Percentiles rank a stretch among this genome's conserved stretches.
Evolutionary conservation across 2,329 filamentous ascomycete genomes (phyloP).

Genomic region (Bretziella fagacearum): DNA sequence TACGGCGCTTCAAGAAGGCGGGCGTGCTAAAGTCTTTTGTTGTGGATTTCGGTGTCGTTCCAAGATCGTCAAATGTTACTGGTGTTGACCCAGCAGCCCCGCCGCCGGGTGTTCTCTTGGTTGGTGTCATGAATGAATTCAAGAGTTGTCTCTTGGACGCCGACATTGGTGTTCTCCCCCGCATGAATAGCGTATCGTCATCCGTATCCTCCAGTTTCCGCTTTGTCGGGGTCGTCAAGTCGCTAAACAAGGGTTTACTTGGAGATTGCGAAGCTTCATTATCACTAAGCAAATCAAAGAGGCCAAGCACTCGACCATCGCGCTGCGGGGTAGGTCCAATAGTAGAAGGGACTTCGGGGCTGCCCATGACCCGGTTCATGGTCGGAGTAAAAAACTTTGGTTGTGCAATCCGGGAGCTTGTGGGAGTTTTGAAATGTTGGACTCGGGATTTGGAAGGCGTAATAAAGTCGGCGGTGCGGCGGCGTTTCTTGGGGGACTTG

Average conservation of each 20-base stretch:
- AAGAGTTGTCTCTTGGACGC: slow-evolving; percentile 43
- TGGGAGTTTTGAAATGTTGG: slow-evolving; percentile 20
- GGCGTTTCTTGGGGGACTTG: slow-evolving; percentile 27
- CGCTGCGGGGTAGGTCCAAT: slow-evolving; percentile 68
- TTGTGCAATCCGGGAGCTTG: slow-evolving; percentile 19
- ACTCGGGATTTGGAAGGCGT: slow-evolving; percentile 29
- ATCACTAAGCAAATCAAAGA: slow-evolving; percentile 54
- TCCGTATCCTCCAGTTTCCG: slow-evolving; percentile 18
- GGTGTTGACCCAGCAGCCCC: slow-evolving; percentile 14
- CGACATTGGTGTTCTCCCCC: slow-evolving; percentile 35
- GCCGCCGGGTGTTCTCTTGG: slow-evolving; percentile 32
- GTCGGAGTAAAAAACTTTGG: slow-evolving; percentile 34
- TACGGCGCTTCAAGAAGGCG: slow-evolving; percentile 39
- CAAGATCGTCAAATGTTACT: slow-evolving; percentile 18
- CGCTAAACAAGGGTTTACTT: slow-evolving; percentile 6
- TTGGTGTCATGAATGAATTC: slow-evolving; percentile 49
- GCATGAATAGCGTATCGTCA: slow-evolving; percentile 19
- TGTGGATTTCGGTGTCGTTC: slow-evolving; percentile 30
- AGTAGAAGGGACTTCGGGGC: slow-evolving; percentile 38
- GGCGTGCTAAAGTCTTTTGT: slow-evolving; percentile 50
- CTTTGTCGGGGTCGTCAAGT: slow-evolving; percentile 30
- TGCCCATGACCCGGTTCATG: slow-evolving; percentile 31
- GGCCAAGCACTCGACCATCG: slow-evolving; percentile 57
- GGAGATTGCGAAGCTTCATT: slow-evolving; percentile 24
- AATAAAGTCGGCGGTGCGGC: slow-evolving; percentile 17